Evolutionary conservation across 768 basidiomycete genomes (phyloP).

Genomic region (Leccinum sublutescens): DNA sequence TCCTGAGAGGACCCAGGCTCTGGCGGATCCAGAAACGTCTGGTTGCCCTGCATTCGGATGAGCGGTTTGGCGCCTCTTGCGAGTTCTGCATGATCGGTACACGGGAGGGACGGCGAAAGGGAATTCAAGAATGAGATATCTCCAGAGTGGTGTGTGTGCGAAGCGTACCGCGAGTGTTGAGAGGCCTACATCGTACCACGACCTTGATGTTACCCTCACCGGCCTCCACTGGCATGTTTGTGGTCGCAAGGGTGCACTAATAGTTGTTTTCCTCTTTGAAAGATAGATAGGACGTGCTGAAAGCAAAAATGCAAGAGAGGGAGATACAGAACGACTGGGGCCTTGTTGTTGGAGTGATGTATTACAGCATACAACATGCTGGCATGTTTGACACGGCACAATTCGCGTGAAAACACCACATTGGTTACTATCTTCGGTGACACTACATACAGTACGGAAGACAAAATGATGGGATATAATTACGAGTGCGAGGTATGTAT

Average conservation of each 20-base stretch:
- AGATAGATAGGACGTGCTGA: constrained; percentile 11
- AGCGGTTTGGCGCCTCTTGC: constrained; percentile 91
- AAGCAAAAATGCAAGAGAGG: constrained; percentile 3
- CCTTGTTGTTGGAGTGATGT: constrained; percentile 5
- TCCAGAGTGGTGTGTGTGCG: constrained; percentile 4
- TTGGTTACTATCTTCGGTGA: constrained; percentile 3
- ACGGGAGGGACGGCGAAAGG: neutral
- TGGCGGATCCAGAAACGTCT: constrained; percentile 90
- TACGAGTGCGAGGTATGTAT: neutral
- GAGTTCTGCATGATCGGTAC: constrained; percentile 57
- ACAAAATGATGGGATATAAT: neutral
- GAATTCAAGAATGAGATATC: neutral
- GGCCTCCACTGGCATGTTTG: constrained; percentile 59
- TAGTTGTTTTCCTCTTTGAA: constrained; percentile 11
- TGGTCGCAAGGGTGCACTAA: constrained; percentile 17
- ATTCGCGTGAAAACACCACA: constrained; percentile 22
- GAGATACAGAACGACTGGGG: constrained; percentile 1
- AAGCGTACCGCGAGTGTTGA: constrained; percentile 86
- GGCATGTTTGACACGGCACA: constrained; percentile 17
- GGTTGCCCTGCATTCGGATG: constrained; percentile 93
- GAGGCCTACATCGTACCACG: constrained; percentile 92
- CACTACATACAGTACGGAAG: constrained; percentile 3
- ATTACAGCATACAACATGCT: constrained; percentile 4
- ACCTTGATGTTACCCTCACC: constrained; percentile 92
- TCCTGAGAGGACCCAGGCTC: constrained; percentile 67